Evolutionary conservation across 1,284 basidiomycete species (phyloP).

Genomic region (Cutaneotrichosporon mucoides): DNA sequence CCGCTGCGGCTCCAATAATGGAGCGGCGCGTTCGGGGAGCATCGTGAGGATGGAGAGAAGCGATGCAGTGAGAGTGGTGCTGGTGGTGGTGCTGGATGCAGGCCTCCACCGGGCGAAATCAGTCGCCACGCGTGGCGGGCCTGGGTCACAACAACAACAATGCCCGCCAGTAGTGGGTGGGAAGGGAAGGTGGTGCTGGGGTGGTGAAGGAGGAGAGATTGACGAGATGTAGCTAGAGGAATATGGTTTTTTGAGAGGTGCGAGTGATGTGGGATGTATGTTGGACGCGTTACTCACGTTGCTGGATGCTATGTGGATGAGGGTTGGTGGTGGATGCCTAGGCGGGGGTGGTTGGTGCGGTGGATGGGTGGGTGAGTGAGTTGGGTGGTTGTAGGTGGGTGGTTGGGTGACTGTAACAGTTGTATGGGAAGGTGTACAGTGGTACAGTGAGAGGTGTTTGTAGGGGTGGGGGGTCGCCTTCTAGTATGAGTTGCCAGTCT

Average conservation of each 20-base stretch:
- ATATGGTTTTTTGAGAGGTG: not conserved
- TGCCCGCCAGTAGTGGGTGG: not conserved
- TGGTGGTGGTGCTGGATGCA: slow-evolving; percentile 2
- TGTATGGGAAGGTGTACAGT: not conserved
- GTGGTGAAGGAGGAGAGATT: not conserved
- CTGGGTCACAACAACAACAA: slow-evolving; percentile 4
- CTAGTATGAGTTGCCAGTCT: too few relatives aligned
- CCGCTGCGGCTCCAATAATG: not conserved
- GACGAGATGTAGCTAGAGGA: not conserved
- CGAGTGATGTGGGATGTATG: not conserved
- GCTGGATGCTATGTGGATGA: slow-evolving; percentile 4
- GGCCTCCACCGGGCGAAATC: slow-evolving; percentile 8
- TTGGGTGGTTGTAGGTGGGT: slow-evolving; percentile 3
- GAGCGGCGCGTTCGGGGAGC: too few relatives aligned
- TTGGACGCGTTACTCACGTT: slow-evolving; percentile 5
- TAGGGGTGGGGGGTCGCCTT: not conserved
- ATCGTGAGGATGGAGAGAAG: not conserved
- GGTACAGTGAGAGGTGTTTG: not conserved
- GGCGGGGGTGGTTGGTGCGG: slow-evolving; percentile 4
- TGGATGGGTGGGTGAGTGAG: slow-evolving; percentile 5
- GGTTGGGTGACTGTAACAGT: slow-evolving; percentile 4
- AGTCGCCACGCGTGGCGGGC: slow-evolving; percentile 3
- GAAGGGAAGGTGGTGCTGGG: not conserved
- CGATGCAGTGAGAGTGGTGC: not conserved
- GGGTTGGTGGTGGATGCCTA: slow-evolving; percentile 9